Evolutionary conservation across 225 moss, liverwort and hornwort genomes (phyloP).

Genomic region (Asterella californica): DNA sequence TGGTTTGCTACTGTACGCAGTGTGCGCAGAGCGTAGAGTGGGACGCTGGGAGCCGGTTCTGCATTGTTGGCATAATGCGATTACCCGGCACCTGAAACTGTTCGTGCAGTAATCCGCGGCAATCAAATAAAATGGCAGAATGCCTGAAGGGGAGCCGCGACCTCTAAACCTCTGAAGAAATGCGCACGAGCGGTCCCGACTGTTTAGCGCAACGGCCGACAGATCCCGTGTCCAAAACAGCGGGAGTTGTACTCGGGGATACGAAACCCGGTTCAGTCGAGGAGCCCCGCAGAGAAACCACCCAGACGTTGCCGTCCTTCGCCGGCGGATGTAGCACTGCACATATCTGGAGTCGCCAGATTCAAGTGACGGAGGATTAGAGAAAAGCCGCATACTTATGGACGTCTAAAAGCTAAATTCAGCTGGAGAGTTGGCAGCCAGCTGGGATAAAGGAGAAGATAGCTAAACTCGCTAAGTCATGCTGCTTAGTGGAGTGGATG

Average conservation of each 20-base stretch:
- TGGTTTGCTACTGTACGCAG: background rate
- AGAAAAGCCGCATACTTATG: too few relatives aligned
- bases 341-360: background rate
- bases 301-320: background rate
- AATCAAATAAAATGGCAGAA: background rate
- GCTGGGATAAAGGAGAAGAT: background rate
- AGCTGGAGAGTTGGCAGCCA: background rate
- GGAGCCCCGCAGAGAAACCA: background rate
- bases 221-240: conserved; percentile 6
- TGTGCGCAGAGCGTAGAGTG: background rate
- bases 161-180: background rate
- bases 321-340: background rate
- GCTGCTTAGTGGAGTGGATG: background rate
- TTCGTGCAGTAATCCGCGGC: background rate
- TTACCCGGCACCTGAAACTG: too few relatives aligned
- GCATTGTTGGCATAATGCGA: background rate
- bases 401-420: background rate
- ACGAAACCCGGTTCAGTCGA: too few relatives aligned
- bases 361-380: background rate
- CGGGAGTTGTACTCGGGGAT: background rate
- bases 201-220: background rate
- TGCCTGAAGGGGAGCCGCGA: background rate
- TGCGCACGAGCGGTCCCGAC: conserved; percentile 1
- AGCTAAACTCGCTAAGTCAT: too few relatives aligned
- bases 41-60: background rate